Percentiles rank a stretch among this genome's conserved stretches.
These are phyloP conservation scores for Diphasiastrum complanatum DNA, from an alignment of 83 land plant genomes.

Conservation along the genomic window DNA sequence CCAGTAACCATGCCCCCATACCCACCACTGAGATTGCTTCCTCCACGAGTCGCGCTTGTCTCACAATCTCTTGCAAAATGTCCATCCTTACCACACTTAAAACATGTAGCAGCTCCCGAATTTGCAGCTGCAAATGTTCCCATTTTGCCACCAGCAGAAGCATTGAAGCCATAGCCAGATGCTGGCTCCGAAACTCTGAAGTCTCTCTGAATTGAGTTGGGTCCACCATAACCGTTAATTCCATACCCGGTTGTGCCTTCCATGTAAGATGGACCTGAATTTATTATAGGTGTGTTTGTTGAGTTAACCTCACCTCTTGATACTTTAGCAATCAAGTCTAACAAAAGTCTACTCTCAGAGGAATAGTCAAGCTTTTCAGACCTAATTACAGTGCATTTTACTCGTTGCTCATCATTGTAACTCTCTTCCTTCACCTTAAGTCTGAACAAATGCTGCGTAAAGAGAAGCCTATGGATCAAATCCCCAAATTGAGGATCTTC, in stretches of 20 bases:
- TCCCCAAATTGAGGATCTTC: slow-evolving; percentile 52
- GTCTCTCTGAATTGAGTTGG: no score
- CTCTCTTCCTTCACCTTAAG: slow-evolving; percentile 83
- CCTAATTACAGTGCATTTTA: slow-evolving; percentile 65
- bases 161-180: no score
- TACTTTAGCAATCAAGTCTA: slow-evolving; percentile 53
- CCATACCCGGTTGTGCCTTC: slow-evolving; percentile 17
- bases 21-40: slow-evolving; percentile 20
- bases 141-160: slow-evolving; percentile 11
- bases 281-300: slow-evolving; percentile 2
- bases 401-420: slow-evolving; percentile 80
- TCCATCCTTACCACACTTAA: slow-evolving; percentile 54
- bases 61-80: slow-evolving; percentile 62
- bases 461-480: slow-evolving; percentile 41
- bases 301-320: slow-evolving; percentile 26
- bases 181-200: no score
- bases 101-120: slow-evolving; percentile 31
- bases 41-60: slow-evolving; percentile 14
- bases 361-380: slow-evolving; percentile 64
- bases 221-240: no score
- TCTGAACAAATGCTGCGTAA: slow-evolving; percentile 55
- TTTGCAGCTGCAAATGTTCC: slow-evolving; percentile 3
- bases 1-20: background rate
- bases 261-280: slow-evolving; percentile 12
- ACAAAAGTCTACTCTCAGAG: slow-evolving; percentile 47